phyloP scores from a whole-genome alignment of 2,329 filamentous ascomycete species.

The Pseudohalonectria lignicola region DNA sequence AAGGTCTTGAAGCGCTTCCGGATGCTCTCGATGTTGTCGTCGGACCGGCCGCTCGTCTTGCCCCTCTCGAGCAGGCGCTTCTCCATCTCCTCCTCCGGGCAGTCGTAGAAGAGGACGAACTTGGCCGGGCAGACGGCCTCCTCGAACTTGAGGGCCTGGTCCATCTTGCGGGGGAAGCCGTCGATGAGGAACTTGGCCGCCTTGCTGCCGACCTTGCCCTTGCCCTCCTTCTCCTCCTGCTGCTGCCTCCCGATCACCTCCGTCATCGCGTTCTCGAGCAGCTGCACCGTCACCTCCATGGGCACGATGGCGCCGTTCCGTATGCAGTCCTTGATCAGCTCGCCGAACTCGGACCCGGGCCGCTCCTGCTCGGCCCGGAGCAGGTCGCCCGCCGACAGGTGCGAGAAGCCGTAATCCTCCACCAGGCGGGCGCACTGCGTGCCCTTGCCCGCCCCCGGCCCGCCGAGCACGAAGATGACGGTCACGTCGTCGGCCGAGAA shows the following conservation, averaged over 20 bases:
- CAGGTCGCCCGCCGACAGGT: slow-evolving; percentile 87
- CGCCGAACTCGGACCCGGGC: slow-evolving; percentile 75
- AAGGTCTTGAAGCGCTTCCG: slow-evolving; percentile 94
- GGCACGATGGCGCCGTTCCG: slow-evolving; percentile 91
- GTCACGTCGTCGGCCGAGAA: slow-evolving; percentile 71
- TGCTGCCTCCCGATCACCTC: slow-evolving; percentile 43
- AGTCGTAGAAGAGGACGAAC: slow-evolving; percentile 91
- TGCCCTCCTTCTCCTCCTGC: too few species aligned
- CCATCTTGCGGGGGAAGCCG: slow-evolving; percentile 92
- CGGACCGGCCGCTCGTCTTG: slow-evolving; percentile 80
- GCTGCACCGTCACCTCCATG: slow-evolving; percentile 93
- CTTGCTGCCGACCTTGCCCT: slow-evolving; percentile 11
- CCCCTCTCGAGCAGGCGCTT: slow-evolving; percentile 73
- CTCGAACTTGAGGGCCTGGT: slow-evolving; percentile 93
- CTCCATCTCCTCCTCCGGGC: slow-evolving; percentile 83
- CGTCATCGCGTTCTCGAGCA: slow-evolving; percentile 90
- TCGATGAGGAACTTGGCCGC: slow-evolving; percentile 63
- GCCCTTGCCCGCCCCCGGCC: slow-evolving; percentile 90
- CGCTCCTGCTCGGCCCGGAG: slow-evolving; percentile 89
- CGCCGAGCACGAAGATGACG: slow-evolving; percentile 94
- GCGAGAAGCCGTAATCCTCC: slow-evolving; percentile 77
- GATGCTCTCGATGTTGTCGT: slow-evolving; percentile 94
- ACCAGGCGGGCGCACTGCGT: slow-evolving; percentile 91
- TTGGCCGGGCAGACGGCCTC: slow-evolving; percentile 71
- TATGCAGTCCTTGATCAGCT: slow-evolving; percentile 89